These are phyloP conservation scores for Puccinellia tenuiflora DNA, from an alignment of 176 grass and related monocot genomes.

Conservation along the genomic window DNA sequence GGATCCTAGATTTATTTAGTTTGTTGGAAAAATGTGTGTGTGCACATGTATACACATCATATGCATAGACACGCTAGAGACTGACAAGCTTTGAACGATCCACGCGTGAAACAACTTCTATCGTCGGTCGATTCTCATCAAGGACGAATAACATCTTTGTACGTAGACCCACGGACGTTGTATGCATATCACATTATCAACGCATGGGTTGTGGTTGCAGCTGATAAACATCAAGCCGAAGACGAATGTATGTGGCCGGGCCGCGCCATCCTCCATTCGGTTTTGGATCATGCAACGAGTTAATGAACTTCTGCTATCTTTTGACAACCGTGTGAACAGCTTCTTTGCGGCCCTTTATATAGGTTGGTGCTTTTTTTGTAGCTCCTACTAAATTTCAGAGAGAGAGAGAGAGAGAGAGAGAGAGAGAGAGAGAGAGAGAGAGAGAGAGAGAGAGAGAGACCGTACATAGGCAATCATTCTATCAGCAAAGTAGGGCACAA, in stretches of 20 bases:
- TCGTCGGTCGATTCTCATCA: neutral
- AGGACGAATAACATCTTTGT: neutral
- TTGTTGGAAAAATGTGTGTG: too few species aligned
- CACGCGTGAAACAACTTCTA: neutral
- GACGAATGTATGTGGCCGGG: neutral
- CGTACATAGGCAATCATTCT: constrained; percentile 28
- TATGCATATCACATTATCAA: neutral
- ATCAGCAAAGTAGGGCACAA: constrained; percentile 22
- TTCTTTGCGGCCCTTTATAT: constrained; percentile 28
- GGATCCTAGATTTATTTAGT: too few species aligned
- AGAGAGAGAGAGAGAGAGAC: neutral
- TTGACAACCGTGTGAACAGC: constrained; percentile 1
- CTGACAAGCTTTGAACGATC: neutral
- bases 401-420: neutral
- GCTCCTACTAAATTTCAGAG: neutral
- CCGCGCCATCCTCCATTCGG: constrained; percentile 13
- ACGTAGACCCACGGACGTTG: neutral
- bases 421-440: neutral
- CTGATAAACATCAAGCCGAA: neutral
- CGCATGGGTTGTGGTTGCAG: neutral
- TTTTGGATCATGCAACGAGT: constrained; percentile 34
- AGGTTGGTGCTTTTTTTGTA: neutral
- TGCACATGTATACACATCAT: neutral
- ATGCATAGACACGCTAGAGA: neutral
- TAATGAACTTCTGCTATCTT: neutral